A percentile compares a stretch with the other conserved stretches of the same genome.
These are phyloP conservation scores for Luffa acutangula DNA, from an alignment of 306 rosid genomes.

Conservation along the genomic window DNA sequence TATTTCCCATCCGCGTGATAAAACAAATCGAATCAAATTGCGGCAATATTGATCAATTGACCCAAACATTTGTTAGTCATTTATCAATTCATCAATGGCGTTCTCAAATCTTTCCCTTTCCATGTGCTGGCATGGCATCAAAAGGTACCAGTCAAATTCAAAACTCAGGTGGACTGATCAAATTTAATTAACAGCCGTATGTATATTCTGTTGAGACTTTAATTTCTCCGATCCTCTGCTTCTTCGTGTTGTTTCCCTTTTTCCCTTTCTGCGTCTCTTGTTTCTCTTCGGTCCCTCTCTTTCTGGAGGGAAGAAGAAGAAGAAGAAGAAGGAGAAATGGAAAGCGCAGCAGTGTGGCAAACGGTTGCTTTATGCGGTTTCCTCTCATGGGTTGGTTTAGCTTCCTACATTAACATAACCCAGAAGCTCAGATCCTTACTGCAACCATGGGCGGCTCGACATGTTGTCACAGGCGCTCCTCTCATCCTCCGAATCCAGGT, in stretches of 20 bases:
- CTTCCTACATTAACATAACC: slow-evolving; percentile 62
- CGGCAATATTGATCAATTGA: too few relatives aligned
- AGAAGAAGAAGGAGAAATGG: slow-evolving; percentile 31
- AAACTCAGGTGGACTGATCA: neutral
- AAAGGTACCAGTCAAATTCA: too few relatives aligned
- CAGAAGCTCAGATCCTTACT: slow-evolving; percentile 61
- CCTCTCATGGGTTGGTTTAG: slow-evolving; percentile 36
- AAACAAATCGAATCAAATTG: too few relatives aligned
- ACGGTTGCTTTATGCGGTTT: slow-evolving; percentile 52
- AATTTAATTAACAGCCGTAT: neutral
- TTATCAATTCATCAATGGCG: too few relatives aligned
- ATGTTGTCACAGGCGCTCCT: slow-evolving; percentile 45
- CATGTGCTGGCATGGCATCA: too few relatives aligned
- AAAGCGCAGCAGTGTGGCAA: slow-evolving; percentile 53
- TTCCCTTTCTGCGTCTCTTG: slow-evolving; percentile 10
- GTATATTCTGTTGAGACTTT: neutral
- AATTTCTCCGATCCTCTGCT: neutral
- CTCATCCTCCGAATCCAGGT: slow-evolving; percentile 80
- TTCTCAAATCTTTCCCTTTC: too few relatives aligned
- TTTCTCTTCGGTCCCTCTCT: slow-evolving; percentile 9
- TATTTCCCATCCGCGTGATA: too few relatives aligned
- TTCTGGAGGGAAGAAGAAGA: slow-evolving; percentile 13
- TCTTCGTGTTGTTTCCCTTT: neutral
- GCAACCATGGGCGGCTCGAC: slow-evolving; percentile 59
- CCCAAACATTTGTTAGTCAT: too few relatives aligned